Evolutionary conservation across 2,329 filamentous ascomycete species (phyloP).

Genomic region (Leptographium wingfieldii): DNA sequence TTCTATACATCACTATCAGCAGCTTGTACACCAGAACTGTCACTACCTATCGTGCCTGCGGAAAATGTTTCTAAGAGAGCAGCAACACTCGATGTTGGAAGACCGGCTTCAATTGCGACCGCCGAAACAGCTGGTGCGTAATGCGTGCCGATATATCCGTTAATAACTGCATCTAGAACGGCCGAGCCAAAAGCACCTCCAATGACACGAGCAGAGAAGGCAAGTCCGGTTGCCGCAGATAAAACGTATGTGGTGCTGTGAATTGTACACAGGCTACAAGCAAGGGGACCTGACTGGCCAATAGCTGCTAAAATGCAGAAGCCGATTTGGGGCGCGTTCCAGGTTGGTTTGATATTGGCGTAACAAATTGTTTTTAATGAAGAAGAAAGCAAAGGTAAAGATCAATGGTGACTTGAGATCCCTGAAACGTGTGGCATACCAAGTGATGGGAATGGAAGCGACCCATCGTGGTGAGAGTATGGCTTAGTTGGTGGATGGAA

Average conservation of each 20-base stretch:
- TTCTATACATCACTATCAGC: conserved; percentile 24
- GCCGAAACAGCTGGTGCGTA: conserved; percentile 26
- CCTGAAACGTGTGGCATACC: conserved; percentile 34
- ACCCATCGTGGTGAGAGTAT: conserved; percentile 25
- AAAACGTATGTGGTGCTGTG: conserved; percentile 39
- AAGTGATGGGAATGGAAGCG: conserved; percentile 28
- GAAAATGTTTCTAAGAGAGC: conserved; percentile 26
- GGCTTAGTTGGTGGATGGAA: conserved; percentile 33
- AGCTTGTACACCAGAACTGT: conserved; percentile 20
- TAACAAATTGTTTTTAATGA: conserved; percentile 35
- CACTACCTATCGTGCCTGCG: conserved; percentile 17
- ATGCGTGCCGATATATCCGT: conserved; percentile 27
- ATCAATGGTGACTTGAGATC: conserved; percentile 34
- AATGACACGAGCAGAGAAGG: conserved; percentile 38
- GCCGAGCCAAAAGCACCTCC: conserved; percentile 41
- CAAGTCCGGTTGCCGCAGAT: conserved; percentile 39
- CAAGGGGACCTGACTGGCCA: conserved; percentile 34
- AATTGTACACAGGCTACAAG: conserved; percentile 38
- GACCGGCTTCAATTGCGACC: conserved; percentile 29
- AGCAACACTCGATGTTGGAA: conserved; percentile 24
- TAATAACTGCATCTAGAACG: conserved; percentile 38
- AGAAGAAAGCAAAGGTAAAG: conserved; percentile 32
- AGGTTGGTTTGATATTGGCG: conserved; percentile 27
- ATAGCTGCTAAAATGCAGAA: conserved; percentile 34
- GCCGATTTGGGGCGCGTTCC: conserved; percentile 32